Percentiles rank a stretch among this genome's conserved stretches.
These are phyloP conservation scores for Ascochyta koolunga DNA, from an alignment of 2,329 filamentous ascomycete species.

Conservation along the genomic window DNA sequence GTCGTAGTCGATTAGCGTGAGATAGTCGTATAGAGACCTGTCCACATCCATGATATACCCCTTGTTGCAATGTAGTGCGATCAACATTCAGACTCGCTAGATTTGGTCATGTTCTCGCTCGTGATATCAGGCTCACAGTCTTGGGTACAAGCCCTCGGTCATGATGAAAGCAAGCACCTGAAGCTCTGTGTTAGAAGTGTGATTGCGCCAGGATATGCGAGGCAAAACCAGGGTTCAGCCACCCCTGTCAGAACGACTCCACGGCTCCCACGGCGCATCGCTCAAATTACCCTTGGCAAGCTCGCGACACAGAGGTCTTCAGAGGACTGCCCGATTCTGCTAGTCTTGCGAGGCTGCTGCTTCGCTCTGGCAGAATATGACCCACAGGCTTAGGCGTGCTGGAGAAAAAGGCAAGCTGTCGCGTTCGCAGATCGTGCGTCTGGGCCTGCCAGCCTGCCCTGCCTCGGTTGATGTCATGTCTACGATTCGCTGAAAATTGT, in stretches of 20 bases:
- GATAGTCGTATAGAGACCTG: not conserved
- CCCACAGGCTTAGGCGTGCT: conserved; percentile 2
- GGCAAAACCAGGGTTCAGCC: conserved; percentile 2
- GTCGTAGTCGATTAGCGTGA: conserved; percentile 18
- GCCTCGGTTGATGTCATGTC: conserved; percentile 29
- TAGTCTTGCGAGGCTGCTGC: conserved; percentile 18
- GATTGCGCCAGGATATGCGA: not conserved
- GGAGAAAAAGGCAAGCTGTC: conserved; percentile 2
- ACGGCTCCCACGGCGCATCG: conserved; percentile 1
- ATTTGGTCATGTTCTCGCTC: not conserved
- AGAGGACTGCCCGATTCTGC: conserved; percentile 8
- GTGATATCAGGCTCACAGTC: not conserved
- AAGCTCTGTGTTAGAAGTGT: not conserved
- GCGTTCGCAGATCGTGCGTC: conserved; percentile 13
- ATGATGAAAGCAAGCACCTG: too few species aligned
- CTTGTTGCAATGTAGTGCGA: not conserved
- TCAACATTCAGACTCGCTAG: too few species aligned
- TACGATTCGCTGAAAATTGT: conserved; percentile 25
- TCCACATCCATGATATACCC: not conserved
- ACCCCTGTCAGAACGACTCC: conserved; percentile 7
- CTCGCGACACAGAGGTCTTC: not conserved
- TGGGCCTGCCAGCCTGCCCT: conserved; percentile 18
- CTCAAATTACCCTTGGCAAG: conserved; percentile 1
- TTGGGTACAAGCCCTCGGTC: too few species aligned
- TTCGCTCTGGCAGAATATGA: conserved; percentile 4